Percentiles rank a stretch among this genome's conserved stretches.
phyloP scores from a whole-genome alignment of 805 yeast species.

The Cyberlindnera lachancei region DNA sequence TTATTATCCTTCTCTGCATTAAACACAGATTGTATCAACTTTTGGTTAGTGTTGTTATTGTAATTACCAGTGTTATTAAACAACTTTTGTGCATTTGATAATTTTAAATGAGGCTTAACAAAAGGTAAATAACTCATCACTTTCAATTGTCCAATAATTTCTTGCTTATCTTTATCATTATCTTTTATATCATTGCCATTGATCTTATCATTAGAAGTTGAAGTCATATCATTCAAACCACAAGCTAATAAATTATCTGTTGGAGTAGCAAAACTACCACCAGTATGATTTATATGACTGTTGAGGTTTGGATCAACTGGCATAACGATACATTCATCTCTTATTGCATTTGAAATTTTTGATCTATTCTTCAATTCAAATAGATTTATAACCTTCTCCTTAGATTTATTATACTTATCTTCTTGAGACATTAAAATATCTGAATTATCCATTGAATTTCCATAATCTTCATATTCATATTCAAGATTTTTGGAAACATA shows the following conservation, averaged over 20 bases:
- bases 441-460: no score
- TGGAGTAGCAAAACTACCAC: no score
- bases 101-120: conserved; percentile 14
- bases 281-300: no score
- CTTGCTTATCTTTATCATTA: conserved; percentile 13
- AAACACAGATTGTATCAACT: conserved; percentile 4
- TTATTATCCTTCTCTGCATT: conserved; percentile 5
- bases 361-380: conserved; percentile 58
- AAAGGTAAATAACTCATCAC: conserved; percentile 14
- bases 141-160: conserved; percentile 16
- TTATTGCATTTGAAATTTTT: conserved; percentile 34
- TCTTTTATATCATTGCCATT: conserved; percentile 27
- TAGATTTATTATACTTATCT: conserved; percentile 7
- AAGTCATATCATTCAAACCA: conserved; percentile 19
- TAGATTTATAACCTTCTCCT: conserved; percentile 49
- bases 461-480: conserved; percentile 47
- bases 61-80: no score
- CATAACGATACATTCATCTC: conserved; percentile 51
- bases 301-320: no score
- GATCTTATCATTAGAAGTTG: background rate
- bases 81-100: conserved; percentile 3
- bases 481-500: conserved; percentile 50
- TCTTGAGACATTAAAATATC: conserved; percentile 2
- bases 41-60: conserved; percentile 5
- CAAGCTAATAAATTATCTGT: conserved; percentile 54